Conservation (phyloP, 805 yeast species). For the Nakazawaea wyomingensis region DNA sequence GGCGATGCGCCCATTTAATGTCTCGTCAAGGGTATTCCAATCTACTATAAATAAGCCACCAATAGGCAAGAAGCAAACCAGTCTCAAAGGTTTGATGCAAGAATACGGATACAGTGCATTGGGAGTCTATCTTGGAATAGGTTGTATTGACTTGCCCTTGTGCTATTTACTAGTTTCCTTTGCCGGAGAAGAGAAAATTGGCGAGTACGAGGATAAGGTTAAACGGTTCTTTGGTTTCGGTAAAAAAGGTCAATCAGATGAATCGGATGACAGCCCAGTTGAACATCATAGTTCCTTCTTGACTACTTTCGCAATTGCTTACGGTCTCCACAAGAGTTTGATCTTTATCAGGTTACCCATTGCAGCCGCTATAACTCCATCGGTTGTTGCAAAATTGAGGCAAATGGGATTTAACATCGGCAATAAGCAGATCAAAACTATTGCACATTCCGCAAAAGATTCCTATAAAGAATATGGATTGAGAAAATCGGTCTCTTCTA, state of each 20-base stretch:
- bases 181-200: slow-evolving; percentile 78
- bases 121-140: slow-evolving; percentile 74
- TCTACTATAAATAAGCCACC: not conserved
- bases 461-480: slow-evolving; percentile 22
- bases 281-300: slow-evolving; percentile 37
- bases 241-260: slow-evolving; percentile 23
- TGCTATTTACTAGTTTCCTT: slow-evolving; percentile 82
- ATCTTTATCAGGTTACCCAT: slow-evolving; percentile 81
- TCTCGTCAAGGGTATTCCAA: slow-evolving; percentile 1
- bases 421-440: slow-evolving; percentile 37
- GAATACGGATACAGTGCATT: slow-evolving; percentile 91
- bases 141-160: slow-evolving; percentile 73
- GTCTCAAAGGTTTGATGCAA: slow-evolving; percentile 62
- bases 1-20: not conserved
- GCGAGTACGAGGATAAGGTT: slow-evolving; percentile 55
- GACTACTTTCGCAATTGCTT: slow-evolving; percentile 87
- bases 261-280: slow-evolving; percentile 17
- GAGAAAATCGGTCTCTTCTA: slow-evolving; percentile 19
- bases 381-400: slow-evolving; percentile 58
- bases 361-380: slow-evolving; percentile 89
- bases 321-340: slow-evolving; percentile 86
- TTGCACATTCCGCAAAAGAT: slow-evolving; percentile 28
- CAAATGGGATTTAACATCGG: slow-evolving; percentile 80
- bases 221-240: slow-evolving; percentile 63
- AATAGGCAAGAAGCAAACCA: slow-evolving; percentile 25